Evolutionary conservation across 257 asterid species (phyloP).

Genomic region (Lavandula angustifolia): DNA sequence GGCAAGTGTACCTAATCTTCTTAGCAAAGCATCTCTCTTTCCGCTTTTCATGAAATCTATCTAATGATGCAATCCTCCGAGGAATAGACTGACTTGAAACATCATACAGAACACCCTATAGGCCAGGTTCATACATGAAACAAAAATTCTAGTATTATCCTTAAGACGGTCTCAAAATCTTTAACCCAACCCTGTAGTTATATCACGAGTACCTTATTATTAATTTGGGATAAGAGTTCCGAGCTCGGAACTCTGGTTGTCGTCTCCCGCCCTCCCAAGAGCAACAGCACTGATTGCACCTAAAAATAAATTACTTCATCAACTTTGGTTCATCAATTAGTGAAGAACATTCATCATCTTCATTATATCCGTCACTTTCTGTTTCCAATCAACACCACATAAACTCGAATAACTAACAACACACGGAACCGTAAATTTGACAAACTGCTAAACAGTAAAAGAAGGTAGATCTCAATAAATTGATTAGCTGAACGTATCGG

Average conservation of each 20-base stretch:
- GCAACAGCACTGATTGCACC: slow-evolving; percentile 51
- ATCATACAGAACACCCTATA: slow-evolving; percentile 39
- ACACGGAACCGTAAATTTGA: not conserved
- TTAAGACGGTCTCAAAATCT: not conserved
- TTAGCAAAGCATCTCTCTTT: slow-evolving; percentile 57
- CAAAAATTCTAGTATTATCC: slow-evolving; percentile 3
- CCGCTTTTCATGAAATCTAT: slow-evolving; percentile 56
- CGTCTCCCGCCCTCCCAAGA: slow-evolving; percentile 42
- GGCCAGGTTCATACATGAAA: slow-evolving; percentile 22
- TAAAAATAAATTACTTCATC: slow-evolving; percentile 24
- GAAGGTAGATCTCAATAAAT: not conserved
- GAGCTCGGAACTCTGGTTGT: slow-evolving; percentile 34
- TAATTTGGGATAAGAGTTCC: slow-evolving; percentile 34
- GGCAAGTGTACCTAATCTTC: slow-evolving; percentile 48
- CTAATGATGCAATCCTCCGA: slow-evolving; percentile 46
- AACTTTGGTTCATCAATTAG: not conserved
- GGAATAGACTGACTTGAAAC: slow-evolving; percentile 33
- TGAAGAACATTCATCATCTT: slow-evolving; percentile 2
- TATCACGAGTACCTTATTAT: slow-evolving; percentile 38
- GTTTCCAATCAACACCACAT: not conserved
- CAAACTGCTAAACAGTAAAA: not conserved
- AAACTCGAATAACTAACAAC: not conserved
- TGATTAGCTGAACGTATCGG: not conserved
- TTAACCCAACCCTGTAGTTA: slow-evolving; percentile 10
- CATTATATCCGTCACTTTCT: not conserved